phyloP scores from a whole-genome alignment of 305 asterid genomes.

The Fraxinus angustifolia region DNA sequence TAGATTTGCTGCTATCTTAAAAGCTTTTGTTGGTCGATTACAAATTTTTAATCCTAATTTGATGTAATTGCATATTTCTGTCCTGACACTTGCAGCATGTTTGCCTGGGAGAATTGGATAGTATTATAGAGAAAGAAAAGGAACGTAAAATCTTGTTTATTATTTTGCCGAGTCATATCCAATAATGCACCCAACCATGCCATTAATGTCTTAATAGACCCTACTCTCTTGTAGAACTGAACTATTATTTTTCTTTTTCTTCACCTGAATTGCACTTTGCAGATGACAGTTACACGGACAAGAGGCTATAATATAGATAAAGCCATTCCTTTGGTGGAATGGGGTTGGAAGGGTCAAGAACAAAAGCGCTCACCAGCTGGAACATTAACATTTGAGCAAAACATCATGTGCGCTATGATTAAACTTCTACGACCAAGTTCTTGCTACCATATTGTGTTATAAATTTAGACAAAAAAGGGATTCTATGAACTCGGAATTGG shows the following conservation, averaged over 20 bases:
- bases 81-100: neutral
- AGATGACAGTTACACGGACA: slow-evolving; percentile 98
- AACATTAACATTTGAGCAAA: slow-evolving; percentile 67
- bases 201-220: neutral
- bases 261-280: slow-evolving; percentile 8
- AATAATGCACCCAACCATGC: neutral
- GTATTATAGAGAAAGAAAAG: neutral
- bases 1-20: neutral
- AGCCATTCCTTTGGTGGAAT: slow-evolving; percentile 74
- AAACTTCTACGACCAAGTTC: neutral
- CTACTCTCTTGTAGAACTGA: neutral
- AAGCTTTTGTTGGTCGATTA: neutral
- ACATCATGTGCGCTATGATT: slow-evolving; percentile 79
- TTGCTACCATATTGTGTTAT: neutral
- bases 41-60: neutral
- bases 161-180: neutral
- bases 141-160: neutral
- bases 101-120: neutral
- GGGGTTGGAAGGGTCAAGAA: slow-evolving; percentile 51
- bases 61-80: neutral
- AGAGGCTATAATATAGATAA: slow-evolving; percentile 78
- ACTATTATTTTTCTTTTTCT: neutral
- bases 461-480: neutral
- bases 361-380: slow-evolving; percentile 66
- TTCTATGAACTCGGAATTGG: neutral